Base-by-base conservation (phyloP, 2,329 filamentous ascomycete genomes). In the Ophiosphaerella korrae region DNA sequence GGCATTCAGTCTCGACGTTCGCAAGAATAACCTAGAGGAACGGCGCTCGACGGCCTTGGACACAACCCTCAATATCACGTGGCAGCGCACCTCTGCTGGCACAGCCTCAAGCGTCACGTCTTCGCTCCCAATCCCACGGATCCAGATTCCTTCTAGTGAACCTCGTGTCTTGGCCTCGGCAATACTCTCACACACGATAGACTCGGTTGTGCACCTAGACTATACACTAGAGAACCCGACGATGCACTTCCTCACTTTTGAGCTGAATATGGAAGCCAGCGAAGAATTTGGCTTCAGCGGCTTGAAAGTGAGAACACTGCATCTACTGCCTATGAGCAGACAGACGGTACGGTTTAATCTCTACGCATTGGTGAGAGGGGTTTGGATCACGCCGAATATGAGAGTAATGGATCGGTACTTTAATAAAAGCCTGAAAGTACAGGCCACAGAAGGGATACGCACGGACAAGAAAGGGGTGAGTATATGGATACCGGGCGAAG, bases 281-380 rank as follows among this genome's bases (percentile, higher is more conserved):
- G 91, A 96, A 58, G 84, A 91, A 45, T 97, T 97, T 74, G 93
- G 92, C 0, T 97, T 99, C 73, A 92, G 90, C 7, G 94, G 94
- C 0, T 80, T 90, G 2, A 97, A 97, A 76, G 82, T 88, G 58
- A 87, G 85, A 11, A 88, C 88, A 1, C 63, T 97, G 45, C 90
- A 94, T 66, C 77, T 97, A 36, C 82, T 96, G 39, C 94, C 94
- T 0, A 78, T 96, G 55, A 92, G 90, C 52, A 80, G 92, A 52
- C 82, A 90, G 40, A 83, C 81, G 0, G 80, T 91, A n/a, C 81
- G 83, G 23, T 97, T 92, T 67, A 83, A 86, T 34, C 66, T 99
- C 14, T 72, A 96, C 52, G 87, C 92, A 7, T 80, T 88, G 34
- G 64, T 79, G 71, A 64, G 40, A 31, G 88, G 87, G 1, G 64